phyloP scores from a whole-genome alignment of 352 stramenopile genomes.

The Phytophthora brassicae region DNA sequence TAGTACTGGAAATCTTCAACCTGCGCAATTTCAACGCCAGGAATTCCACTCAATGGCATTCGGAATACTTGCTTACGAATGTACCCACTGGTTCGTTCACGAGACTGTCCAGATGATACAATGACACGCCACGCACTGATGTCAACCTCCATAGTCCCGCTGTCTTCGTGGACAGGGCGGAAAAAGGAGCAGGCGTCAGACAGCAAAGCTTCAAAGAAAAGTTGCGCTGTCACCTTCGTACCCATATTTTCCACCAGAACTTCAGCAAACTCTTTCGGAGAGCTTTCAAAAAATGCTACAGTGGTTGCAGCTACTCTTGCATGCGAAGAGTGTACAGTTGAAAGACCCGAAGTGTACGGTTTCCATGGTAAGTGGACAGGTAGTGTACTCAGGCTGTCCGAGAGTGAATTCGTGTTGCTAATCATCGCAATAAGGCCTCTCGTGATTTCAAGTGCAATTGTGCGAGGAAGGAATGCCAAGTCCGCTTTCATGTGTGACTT shows the following conservation, averaged over 20 bases:
- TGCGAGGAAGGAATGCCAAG: conserved; percentile 29
- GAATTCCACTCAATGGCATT: conserved; percentile 56
- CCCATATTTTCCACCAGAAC: conserved; percentile 51
- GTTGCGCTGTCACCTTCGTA: conserved; percentile 38
- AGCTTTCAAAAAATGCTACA: conserved; percentile 55
- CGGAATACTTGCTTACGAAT: conserved; percentile 60
- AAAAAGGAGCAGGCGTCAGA: conserved; percentile 64
- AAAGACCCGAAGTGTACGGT: conserved; percentile 12
- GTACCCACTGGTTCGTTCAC: conserved; percentile 21
- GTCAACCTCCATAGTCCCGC: conserved; percentile 61
- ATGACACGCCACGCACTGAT: conserved; percentile 52
- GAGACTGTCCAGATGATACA: conserved; percentile 8
- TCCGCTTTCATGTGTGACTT: conserved; percentile 15
- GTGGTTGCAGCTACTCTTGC: conserved; percentile 17
- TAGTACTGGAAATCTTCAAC: conserved; percentile 72
- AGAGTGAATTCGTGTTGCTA: conserved; percentile 26
- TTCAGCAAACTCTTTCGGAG: conserved; percentile 39
- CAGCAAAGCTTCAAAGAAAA: conserved; percentile 63
- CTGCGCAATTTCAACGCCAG: conserved; percentile 43
- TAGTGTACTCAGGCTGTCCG: conserved; percentile 34
- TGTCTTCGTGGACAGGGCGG: conserved; percentile 32
- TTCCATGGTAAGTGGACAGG: conserved; percentile 54
- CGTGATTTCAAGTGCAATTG: conserved; percentile 57
- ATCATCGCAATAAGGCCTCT: conserved; percentile 51
- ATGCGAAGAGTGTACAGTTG: conserved; percentile 6